phyloP scores from a whole-genome alignment of 2,329 filamentous ascomycete species.

The Cercospora zeae-maydis region DNA sequence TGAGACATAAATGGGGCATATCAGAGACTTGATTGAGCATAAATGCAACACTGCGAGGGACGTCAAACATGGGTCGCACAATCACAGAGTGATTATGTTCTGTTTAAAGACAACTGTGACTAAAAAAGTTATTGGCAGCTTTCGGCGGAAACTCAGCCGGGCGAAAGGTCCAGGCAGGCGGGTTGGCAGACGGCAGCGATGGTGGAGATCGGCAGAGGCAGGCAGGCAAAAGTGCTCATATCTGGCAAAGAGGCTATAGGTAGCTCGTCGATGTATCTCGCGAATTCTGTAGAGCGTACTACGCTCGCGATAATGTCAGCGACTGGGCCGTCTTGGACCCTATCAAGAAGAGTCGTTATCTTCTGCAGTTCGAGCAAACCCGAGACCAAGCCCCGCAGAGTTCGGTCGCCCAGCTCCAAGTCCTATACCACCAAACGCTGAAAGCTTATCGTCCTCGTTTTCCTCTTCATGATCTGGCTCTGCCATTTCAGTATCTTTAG shows the following conservation, averaged over 20 bases:
- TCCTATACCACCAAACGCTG: conserved; percentile 20
- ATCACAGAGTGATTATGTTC: neutral
- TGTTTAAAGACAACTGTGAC: neutral
- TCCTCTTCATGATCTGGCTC: conserved; percentile 21
- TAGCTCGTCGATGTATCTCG: neutral
- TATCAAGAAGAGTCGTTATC: conserved; percentile 1
- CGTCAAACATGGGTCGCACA: neutral
- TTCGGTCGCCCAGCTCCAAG: conserved; percentile 17
- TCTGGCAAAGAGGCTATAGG: neutral
- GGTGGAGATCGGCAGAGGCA: neutral
- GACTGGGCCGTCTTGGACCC: neutral
- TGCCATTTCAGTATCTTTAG: conserved; percentile 20
- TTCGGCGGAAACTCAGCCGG: neutral
- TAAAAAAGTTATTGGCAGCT: neutral
- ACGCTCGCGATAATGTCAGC: neutral
- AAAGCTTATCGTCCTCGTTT: conserved; percentile 20
- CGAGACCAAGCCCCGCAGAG: conserved; percentile 21
- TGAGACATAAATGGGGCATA: neutral
- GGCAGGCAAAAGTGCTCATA: neutral
- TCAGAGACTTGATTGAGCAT: neutral
- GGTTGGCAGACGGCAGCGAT: neutral
- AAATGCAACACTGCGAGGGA: neutral
- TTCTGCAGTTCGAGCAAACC: conserved; percentile 12
- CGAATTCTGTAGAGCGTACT: neutral
- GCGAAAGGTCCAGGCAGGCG: neutral